Evolutionary conservation across 257 asterid species (phyloP).

Genomic region (Ophiorrhiza pumila): DNA sequence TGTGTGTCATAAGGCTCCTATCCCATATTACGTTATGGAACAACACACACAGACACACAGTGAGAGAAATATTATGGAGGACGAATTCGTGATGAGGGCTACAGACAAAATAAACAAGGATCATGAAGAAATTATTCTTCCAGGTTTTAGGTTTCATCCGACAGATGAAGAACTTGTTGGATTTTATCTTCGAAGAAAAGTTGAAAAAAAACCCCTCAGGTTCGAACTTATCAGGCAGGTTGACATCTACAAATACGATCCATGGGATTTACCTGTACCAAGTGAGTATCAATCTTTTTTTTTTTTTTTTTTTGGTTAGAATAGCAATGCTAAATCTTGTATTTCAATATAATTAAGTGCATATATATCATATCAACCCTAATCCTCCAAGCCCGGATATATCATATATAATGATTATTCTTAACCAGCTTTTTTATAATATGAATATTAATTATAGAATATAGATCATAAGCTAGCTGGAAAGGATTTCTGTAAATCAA

Average conservation of each 20-base stretch:
- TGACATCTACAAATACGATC: constrained; percentile 19
- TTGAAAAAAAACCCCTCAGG: constrained; percentile 4
- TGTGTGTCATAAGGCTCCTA: background rate
- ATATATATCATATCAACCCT: too few relatives aligned
- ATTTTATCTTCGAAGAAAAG: constrained; percentile 19
- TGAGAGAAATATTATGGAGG: constrained; percentile 3
- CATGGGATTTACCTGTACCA: constrained; percentile 15
- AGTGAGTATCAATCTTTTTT: constrained; percentile 2
- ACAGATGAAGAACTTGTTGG: constrained; percentile 19
- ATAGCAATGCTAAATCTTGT: too few relatives aligned
- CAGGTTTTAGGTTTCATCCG: constrained; percentile 18
- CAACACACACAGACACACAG: background rate
- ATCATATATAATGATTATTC: too few relatives aligned
- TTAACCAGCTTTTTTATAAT: too few relatives aligned
- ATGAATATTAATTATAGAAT: too few relatives aligned
- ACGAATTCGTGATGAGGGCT: background rate
- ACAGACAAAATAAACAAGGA: background rate
- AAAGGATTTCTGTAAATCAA: background rate
- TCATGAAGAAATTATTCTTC: background rate
- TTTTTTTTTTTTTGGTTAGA: too few relatives aligned
- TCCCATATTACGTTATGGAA: background rate
- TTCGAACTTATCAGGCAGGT: constrained; percentile 14
- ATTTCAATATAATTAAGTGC: too few relatives aligned
- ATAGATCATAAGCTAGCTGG: too few relatives aligned
- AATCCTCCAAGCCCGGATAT: too few relatives aligned